Conservation (phyloP, 306 rosid genomes). For the Vigna reflexopilosa region DNA sequence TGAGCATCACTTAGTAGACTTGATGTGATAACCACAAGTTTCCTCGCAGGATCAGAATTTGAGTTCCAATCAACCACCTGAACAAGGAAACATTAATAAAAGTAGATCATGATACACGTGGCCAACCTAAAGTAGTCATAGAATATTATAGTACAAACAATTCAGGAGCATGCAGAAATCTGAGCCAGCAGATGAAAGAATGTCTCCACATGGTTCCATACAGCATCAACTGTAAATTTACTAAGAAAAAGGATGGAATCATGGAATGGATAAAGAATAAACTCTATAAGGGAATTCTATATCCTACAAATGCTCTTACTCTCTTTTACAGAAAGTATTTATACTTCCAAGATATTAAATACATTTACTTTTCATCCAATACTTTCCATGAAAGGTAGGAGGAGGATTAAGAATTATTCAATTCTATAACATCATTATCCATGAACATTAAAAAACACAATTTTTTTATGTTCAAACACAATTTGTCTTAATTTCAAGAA, state of each 20-base stretch:
- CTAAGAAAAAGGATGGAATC: slow-evolving; percentile 11
- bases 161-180: neutral
- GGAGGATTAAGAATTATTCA: slow-evolving; percentile 3
- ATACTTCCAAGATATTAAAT: neutral
- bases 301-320: neutral
- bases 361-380: neutral
- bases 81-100: slow-evolving; percentile 38
- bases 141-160: slow-evolving; percentile 4
- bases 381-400: neutral
- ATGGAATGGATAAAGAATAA: slow-evolving; percentile 27
- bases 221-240: slow-evolving; percentile 11
- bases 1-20: slow-evolving; percentile 85
- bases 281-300: neutral
- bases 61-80: slow-evolving; percentile 86
- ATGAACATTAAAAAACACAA: neutral
- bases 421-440: neutral
- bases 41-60: slow-evolving; percentile 55
- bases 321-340: neutral
- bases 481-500: slow-evolving; percentile 15
- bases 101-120: slow-evolving; percentile 15
- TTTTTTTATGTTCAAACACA: slow-evolving; percentile 10
- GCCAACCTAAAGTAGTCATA: neutral
- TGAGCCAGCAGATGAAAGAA: neutral
- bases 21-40: slow-evolving; percentile 76
- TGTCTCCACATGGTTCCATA: neutral